Base-by-base conservation (phyloP, 495 filamentous ascomycete genomes). In the Neurospora sp. region DNA sequence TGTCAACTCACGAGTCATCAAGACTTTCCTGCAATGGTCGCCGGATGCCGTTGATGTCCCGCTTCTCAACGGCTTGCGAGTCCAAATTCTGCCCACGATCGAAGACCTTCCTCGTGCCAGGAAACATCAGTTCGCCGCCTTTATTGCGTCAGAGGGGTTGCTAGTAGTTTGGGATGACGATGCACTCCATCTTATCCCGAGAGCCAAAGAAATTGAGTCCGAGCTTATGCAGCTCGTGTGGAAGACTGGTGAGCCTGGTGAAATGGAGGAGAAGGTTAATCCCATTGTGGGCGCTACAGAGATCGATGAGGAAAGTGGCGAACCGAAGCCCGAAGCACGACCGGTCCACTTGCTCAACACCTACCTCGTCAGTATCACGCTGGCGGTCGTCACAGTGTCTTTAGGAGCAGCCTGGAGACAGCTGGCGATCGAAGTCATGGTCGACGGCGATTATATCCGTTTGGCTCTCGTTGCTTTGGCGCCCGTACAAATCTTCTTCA, bases 91-190 rank as follows among this genome's bases (percentile, higher is more conserved):
- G 16, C 90, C 90, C 0, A 90, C 90, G 2, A 86, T 93, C 54
- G 86, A 90, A 16, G 90, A 92, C 77, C 83, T 93, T 42, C 84
- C 89, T 4, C 83, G 87, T 44, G 91, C 90, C 16, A 83, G 90
- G 72, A 93, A 92, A 76, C 87, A 91, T 79, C 91, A 93, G 78
- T 93, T 92, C 70, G 92, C 91, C 37, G 91, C 91, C 70, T 93
- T 93, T 76, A 86, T 93, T 46, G 90, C 90, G 4, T 88, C 87
- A 20, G 90, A 91, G 69, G 85, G 85, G 5, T 78, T 93, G 20
- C 80, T 93, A 3, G 85, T 93, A 0, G 91, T 93, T 6, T 93
- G 91, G 91, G 91, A 93, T 71, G 91, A 93, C 73, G 91, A 93
- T 69, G 87, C 92, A 1, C 82, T 90, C 46, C 89, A 93, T 74